Evolutionary conservation across 371 early-diverging fungal genomes (phyloP).

Genomic region (Choanephora cucurbitarum): DNA sequence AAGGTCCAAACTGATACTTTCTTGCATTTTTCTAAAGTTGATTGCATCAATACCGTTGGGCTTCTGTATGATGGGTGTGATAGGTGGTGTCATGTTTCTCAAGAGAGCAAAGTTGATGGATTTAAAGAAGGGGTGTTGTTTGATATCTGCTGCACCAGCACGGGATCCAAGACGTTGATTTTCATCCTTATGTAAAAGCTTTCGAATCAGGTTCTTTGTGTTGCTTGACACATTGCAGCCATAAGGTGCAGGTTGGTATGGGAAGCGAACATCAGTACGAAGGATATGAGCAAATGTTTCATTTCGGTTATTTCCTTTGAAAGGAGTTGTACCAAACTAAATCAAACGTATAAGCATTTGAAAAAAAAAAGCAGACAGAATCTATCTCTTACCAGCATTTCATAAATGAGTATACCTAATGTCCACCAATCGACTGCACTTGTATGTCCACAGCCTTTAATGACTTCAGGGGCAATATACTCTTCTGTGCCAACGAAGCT

Average conservation of each 20-base stretch:
- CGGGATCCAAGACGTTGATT: constrained; percentile 81
- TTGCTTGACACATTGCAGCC: constrained; percentile 34
- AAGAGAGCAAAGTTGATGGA: constrained; percentile 91
- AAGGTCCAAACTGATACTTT: constrained; percentile 67
- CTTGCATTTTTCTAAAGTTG: constrained; percentile 71
- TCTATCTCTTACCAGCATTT: constrained; percentile 80
- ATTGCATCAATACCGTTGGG: constrained; percentile 65
- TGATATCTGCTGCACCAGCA: constrained; percentile 94
- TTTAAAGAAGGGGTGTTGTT: constrained; percentile 92
- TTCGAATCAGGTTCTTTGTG: constrained; percentile 78
- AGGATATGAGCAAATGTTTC: constrained; percentile 85
- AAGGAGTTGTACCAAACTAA: constrained; percentile 89
- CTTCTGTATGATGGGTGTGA: constrained; percentile 70
- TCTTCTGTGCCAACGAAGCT: constrained; percentile 98
- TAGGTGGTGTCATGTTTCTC: constrained; percentile 86
- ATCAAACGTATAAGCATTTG: background rate
- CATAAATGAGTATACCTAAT: constrained; percentile 94
- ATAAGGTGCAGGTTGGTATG: constrained; percentile 55
- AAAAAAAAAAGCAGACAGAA: background rate
- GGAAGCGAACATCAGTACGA: constrained; percentile 75
- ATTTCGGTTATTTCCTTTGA: constrained; percentile 88
- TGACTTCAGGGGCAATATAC: constrained; percentile 97
- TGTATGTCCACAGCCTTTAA: constrained; percentile 91
- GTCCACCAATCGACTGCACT: constrained; percentile 99
- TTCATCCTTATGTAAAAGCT: constrained; percentile 89